phyloP scores from a whole-genome alignment of 2,329 filamentous ascomycete genomes.

The Graphium sp. region DNA sequence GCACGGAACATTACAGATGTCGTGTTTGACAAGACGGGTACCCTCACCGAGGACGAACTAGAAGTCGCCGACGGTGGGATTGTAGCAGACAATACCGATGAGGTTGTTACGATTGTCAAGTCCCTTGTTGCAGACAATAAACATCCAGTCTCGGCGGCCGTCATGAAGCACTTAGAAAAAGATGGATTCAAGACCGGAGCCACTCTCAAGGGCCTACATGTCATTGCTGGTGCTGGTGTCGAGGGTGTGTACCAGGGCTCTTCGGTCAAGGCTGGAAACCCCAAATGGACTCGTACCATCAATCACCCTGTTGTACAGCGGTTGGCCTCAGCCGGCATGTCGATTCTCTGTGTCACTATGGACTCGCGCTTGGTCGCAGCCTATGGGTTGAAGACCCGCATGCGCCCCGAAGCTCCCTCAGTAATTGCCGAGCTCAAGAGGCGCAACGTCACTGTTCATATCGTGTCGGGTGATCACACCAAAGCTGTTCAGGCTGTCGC shows the following conservation, averaged over 20 bases:
- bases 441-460: conserved; percentile 29
- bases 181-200: conserved; percentile 1
- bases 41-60: conserved; percentile 31
- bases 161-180: conserved; percentile 21
- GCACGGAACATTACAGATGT: conserved; percentile 34
- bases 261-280: conserved; percentile 24
- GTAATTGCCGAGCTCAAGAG: conserved; percentile 26
- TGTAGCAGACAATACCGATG: conserved; percentile 8
- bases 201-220: conserved; percentile 11
- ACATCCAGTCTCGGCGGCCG: conserved; percentile 33
- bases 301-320: conserved; percentile 7
- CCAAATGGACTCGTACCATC: conserved; percentile 20
- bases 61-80: conserved; percentile 10
- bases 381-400: conserved; percentile 26
- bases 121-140: conserved; percentile 19
- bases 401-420: conserved; percentile 18
- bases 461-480: conserved; percentile 39
- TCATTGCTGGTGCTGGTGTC: conserved; percentile 21
- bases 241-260: conserved; percentile 11
- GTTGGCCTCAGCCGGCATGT: conserved; percentile 9
- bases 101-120: conserved; percentile 8
- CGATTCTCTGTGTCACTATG: conserved; percentile 12
- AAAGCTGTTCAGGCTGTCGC: conserved; percentile 30
- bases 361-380: conserved; percentile 18
- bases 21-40: conserved; percentile 51